phyloP scores from a whole-genome alignment of 352 stramenopile genomes.

The Phytophthora foliorum region DNA sequence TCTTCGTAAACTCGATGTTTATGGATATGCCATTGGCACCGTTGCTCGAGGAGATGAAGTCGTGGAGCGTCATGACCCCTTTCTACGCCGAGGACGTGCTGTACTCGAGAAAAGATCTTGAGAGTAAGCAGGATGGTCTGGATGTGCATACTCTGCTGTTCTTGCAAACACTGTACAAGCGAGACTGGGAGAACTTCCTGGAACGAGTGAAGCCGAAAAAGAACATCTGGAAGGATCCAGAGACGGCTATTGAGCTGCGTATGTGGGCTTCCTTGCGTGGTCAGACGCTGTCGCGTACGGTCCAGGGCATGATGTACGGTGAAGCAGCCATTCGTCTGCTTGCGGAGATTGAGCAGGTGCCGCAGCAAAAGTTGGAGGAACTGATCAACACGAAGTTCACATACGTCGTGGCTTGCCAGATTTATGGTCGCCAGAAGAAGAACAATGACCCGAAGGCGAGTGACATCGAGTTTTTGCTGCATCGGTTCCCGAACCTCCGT shows the following conservation, averaged over 20 bases:
- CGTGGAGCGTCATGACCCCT: conserved; percentile 98
- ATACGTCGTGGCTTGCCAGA: conserved; percentile 99
- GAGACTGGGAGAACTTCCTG: conserved; percentile 99
- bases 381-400: conserved; percentile 99
- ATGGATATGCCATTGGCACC: conserved; percentile 99
- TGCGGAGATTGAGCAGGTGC: conserved; percentile 95
- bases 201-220: conserved; percentile 96
- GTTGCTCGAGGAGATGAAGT: conserved; percentile 98
- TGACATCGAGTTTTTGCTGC: conserved; percentile 98
- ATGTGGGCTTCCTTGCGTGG: conserved; percentile 98
- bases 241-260: conserved; percentile 90
- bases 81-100: conserved; percentile 99
- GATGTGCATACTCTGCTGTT: conserved; percentile 90
- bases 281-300: conserved; percentile 97
- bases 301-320: conserved; percentile 99
- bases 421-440: conserved; percentile 98
- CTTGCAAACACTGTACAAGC: conserved; percentile 98
- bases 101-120: conserved; percentile 97
- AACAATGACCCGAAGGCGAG: conserved; percentile 98
- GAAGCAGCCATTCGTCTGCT: conserved; percentile 98
- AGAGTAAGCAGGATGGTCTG: conserved; percentile 95
- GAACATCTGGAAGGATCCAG: conserved; percentile 92
- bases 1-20: conserved; percentile 99
- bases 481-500: conserved; percentile 97
- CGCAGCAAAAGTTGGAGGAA: conserved; percentile 94